Conservation (phyloP, 148 eudicot species). For the Rhododendron vialii region DNA sequence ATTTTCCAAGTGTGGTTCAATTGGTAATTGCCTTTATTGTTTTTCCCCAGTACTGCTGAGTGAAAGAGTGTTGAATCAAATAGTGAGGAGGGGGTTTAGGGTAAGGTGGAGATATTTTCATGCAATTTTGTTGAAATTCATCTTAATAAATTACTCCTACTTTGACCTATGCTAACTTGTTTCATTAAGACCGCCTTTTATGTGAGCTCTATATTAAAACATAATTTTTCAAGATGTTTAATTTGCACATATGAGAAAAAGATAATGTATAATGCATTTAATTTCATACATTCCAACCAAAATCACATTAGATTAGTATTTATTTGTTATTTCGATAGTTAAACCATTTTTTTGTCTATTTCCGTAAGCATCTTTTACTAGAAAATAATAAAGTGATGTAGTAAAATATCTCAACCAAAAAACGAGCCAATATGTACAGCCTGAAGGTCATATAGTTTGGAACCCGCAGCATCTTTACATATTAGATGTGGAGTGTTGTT, state of each 20-base stretch:
- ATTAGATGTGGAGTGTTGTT: no score
- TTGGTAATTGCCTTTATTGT: neutral
- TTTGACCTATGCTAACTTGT: no score
- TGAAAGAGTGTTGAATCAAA: neutral
- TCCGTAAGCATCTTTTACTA: no score
- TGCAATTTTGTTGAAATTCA: neutral
- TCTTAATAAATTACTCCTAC: no score
- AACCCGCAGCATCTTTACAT: no score
- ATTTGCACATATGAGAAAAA: no score
- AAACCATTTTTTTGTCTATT: no score
- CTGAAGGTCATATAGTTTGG: no score
- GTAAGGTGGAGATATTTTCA: neutral
- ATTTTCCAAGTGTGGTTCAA: neutral
- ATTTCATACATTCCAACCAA: neutral
- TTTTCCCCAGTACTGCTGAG: neutral
- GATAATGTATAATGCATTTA: neutral
- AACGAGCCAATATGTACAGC: no score
- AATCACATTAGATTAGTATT: neutral
- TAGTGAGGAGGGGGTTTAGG: no score
- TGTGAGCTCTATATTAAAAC: neutral
- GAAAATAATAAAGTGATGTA: neutral
- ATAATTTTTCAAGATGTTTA: no score
- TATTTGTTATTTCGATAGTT: neutral
- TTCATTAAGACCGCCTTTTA: neutral
- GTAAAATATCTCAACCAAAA: no score